Evolutionary conservation across 2,329 filamentous ascomycete genomes (phyloP).

Genomic region (Colletotrichum limetticola): DNA sequence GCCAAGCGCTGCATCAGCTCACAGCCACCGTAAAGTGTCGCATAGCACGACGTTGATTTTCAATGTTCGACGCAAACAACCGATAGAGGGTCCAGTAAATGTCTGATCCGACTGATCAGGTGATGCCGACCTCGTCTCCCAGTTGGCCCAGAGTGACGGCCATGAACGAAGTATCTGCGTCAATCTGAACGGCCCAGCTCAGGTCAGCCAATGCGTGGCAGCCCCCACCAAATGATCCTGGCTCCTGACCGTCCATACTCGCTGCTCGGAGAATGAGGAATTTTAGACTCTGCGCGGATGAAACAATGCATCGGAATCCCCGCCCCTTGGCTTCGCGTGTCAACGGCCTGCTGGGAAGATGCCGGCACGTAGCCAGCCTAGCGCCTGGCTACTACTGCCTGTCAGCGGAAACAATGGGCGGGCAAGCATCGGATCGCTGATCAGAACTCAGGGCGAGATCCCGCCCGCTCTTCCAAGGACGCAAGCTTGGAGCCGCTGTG

Average conservation of each 20-base stretch:
- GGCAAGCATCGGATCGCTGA: constrained; percentile 25
- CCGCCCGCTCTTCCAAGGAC: neutral
- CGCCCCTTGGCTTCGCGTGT: constrained; percentile 30
- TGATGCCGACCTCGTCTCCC: neutral
- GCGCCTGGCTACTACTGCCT: constrained; percentile 18
- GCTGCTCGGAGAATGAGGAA: constrained; percentile 22
- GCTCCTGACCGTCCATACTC: neutral
- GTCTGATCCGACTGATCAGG: neutral
- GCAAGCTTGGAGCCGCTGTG: neutral
- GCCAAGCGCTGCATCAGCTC: neutral
- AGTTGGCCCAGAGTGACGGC: neutral
- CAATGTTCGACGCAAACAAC: neutral
- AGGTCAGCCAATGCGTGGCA: constrained; percentile 16
- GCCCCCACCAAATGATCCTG: neutral
- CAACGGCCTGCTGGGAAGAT: constrained; percentile 26
- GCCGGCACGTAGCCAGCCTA: constrained; percentile 17
- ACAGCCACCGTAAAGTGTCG: neutral
- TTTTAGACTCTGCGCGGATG: constrained; percentile 30
- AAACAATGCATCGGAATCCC: constrained; percentile 34
- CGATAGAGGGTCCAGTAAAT: neutral
- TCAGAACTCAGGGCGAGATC: constrained; percentile 16
- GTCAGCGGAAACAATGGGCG: constrained; percentile 1
- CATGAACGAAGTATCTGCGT: neutral
- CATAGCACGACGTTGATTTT: neutral
- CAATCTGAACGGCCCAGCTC: neutral